These are phyloP conservation scores for Alternaria gansuensis DNA, from an alignment of 2,329 filamentous ascomycete species.

Conservation along the genomic window DNA sequence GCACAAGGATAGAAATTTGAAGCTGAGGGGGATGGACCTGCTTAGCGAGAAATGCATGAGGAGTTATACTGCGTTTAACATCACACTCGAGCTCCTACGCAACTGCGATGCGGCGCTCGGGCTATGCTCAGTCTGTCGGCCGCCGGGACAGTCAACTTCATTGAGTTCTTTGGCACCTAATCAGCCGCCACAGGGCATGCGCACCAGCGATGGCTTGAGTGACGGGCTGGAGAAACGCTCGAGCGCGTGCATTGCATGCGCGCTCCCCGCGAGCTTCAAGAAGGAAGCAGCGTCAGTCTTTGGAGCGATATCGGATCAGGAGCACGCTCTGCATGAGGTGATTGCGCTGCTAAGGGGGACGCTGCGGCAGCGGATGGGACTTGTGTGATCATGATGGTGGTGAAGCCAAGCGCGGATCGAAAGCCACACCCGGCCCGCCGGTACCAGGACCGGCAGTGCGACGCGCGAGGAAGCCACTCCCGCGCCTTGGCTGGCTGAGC, in stretches of 20 bases:
- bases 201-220: not conserved
- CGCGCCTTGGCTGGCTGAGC: no score
- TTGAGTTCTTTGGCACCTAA: not conserved
- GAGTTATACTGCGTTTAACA: slow-evolving; percentile 3
- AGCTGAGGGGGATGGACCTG: not conserved
- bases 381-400: not conserved
- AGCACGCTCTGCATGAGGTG: slow-evolving; percentile 2
- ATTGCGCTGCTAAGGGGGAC: not conserved
- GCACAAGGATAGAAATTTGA: not conserved
- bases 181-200: not conserved
- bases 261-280: not conserved
- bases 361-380: slow-evolving; percentile 1
- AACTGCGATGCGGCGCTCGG: not conserved
- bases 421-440: no score
- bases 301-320: not conserved
- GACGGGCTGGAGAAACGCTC: not conserved
- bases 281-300: not conserved
- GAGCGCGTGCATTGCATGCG: not conserved
- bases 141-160: not conserved
- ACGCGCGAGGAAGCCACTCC: no score
- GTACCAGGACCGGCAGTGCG: no score
- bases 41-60: slow-evolving; percentile 1
- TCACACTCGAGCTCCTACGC: not conserved
- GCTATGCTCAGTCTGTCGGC: not conserved
- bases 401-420: no score